Evolutionary conservation across 2,329 filamentous ascomycete species (phyloP).

Genomic region (Aspergillus unguis): DNA sequence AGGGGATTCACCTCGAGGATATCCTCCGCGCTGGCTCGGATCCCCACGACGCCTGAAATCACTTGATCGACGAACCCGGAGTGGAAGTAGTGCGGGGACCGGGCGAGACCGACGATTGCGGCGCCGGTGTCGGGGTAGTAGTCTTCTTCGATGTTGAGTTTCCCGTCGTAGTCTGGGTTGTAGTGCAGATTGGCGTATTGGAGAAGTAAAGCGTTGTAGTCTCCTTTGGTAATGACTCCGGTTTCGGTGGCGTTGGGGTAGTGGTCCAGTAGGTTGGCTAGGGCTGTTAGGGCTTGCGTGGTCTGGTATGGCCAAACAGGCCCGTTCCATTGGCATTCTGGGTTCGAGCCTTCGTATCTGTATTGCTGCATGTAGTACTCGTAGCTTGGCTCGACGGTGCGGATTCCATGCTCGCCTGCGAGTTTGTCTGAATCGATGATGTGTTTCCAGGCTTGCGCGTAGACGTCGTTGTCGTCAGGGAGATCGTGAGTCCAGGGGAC

Average conservation of each 20-base stretch:
- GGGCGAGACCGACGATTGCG: constrained; percentile 42
- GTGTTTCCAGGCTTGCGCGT: constrained; percentile 27
- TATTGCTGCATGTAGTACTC: constrained; percentile 43
- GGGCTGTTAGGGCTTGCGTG: constrained; percentile 40
- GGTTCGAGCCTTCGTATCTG: constrained; percentile 33
- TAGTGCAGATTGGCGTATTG: constrained; percentile 44
- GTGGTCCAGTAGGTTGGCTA: constrained; percentile 44
- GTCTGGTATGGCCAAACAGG: constrained; percentile 46
- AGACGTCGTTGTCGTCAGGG: constrained; percentile 38
- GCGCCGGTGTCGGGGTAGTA: constrained; percentile 44
- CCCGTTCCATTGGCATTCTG: constrained; percentile 48
- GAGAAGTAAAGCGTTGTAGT: constrained; percentile 38
- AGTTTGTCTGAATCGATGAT: constrained; percentile 35
- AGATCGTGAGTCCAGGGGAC: constrained; percentile 45
- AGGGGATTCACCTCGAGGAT: constrained; percentile 42
- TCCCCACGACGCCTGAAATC: constrained; percentile 42
- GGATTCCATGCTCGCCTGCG: constrained; percentile 35
- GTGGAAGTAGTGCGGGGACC: constrained; percentile 47
- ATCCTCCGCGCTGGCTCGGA: constrained; percentile 39
- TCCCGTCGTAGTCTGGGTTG: constrained; percentile 26
- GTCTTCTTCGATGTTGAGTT: constrained; percentile 43
- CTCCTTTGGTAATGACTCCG: constrained; percentile 18
- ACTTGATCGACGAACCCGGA: constrained; percentile 45
- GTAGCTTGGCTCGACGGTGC: constrained; percentile 45
- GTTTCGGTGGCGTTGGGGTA: constrained; percentile 31